phyloP scores from a whole-genome alignment of 192 early-diverging fungal species.

The Coemansia sp. region DNA sequence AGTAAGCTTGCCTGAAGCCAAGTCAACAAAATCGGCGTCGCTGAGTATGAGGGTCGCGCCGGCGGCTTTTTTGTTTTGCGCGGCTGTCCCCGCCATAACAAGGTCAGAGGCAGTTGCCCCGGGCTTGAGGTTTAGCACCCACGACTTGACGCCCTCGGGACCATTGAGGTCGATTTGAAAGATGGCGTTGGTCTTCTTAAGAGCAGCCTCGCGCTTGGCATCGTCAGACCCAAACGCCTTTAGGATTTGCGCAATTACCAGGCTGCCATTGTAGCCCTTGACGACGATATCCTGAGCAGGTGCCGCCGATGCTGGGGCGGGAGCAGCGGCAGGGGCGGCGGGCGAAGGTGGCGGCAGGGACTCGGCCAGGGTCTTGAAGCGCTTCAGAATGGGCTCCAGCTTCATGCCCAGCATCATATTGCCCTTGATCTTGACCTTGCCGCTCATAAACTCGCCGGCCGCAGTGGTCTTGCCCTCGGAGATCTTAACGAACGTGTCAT shows the following conservation, averaged over 20 bases:
- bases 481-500: slow-evolving; percentile 81
- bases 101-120: slow-evolving; percentile 63
- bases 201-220: slow-evolving; percentile 62
- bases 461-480: slow-evolving; percentile 85
- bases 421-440: slow-evolving; percentile 87
- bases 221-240: slow-evolving; percentile 61
- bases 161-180: slow-evolving; percentile 89
- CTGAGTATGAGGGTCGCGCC: slow-evolving; percentile 73
- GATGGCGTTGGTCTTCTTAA: slow-evolving; percentile 81
- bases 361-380: slow-evolving; percentile 57
- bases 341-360: slow-evolving; percentile 25
- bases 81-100: slow-evolving; percentile 60
- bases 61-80: slow-evolving; percentile 63
- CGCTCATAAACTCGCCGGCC: slow-evolving; percentile 91
- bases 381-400: slow-evolving; percentile 68
- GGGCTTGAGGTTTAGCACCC: slow-evolving; percentile 88
- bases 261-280: slow-evolving; percentile 76
- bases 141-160: slow-evolving; percentile 69
- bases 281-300: slow-evolving; percentile 54
- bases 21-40: slow-evolving; percentile 82
- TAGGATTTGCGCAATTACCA: slow-evolving; percentile 73
- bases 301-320: slow-evolving; percentile 28
- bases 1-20: slow-evolving; percentile 85
- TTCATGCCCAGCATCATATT: slow-evolving; percentile 78
- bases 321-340: slow-evolving; percentile 20